Evolutionary conservation across 495 filamentous ascomycete species (phyloP), one percentile per base, ranked within the genome.

Genomic region (Pyronema omphalodes): DNA sequence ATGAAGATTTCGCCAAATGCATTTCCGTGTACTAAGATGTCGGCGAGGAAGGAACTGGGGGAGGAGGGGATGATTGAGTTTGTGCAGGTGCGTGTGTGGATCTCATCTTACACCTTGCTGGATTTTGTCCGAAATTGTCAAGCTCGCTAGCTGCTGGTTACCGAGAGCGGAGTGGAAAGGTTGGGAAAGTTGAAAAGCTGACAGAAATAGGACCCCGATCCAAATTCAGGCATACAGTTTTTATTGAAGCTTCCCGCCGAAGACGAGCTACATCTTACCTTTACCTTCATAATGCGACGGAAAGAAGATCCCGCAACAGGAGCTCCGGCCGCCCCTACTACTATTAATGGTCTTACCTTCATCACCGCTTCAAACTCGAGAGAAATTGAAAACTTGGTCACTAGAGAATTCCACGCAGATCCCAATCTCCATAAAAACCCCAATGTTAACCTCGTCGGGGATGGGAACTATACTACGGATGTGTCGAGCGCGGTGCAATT

Each of bases 351-450:
- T 37, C 75, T 98, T 6, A 98, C 91, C 6, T 95, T 87, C 68
- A 82, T 89, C 41, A 88, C 87, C 65, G 89, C 83, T 33, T 83
- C 89, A 2, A 93, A 77, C 57, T 68, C 78, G 8, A 82, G 79
- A 66, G 91, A 95, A 56, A 75, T 98, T 9, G 91, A 95, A 61
- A 95, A 91, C 58, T 71, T 98, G 23, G 81, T 95, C 44, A 95
- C 86, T 17, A 73, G 87, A 57, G 91, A 98, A 67, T 95, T 98
- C 62, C 86, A 96, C 57, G 87, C 89, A 33, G 88, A 98, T 59
- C 91, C 93, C 0, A 98, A 98, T 66, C 71, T 98, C 33, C 91
- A 98, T 71, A 94, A 94, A 64, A 95, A 96, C 60, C 77, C 87
- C 19, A 95, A 94, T 67, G 91, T 98, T 9, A 83, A 89, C 55